Base-by-base conservation (phyloP, 2,329 filamentous ascomycete genomes). In the Sporothrix variecibatus region DNA sequence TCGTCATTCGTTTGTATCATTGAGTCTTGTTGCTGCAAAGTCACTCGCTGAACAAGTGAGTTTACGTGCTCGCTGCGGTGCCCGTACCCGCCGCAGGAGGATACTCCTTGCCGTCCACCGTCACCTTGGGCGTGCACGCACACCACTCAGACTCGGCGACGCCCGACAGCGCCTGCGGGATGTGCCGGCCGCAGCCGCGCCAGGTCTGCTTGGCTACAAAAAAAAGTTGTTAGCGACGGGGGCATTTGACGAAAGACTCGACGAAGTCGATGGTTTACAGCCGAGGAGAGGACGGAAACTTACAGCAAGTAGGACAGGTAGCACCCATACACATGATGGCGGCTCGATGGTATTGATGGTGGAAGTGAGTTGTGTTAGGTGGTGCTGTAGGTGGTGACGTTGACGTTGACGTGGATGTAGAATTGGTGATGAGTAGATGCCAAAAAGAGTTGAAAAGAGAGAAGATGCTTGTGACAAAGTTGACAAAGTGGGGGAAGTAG, bases 141-240 rank as follows among this genome's bases (percentile, higher is more conserved):
- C 86, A 87, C 85, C 85, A 86, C 62, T 86, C 78, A 15, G 82
- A 80, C 78, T 86, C 82, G 40, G 84, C 80, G 3, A 87, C 80
- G 73, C 82, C 81, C 43, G 80, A 76, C 62, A 87, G 82, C n/a
- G 85, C 85, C 17, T 81, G 78, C 9, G 84, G 81, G 74, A 87
- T 83, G 77, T 87, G 86, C 73, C 76, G 81, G 69, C 86, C 85
- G 80, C 85, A 87, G 75, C 86, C 86, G 75, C 85, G 83, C 86
- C 86, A 87, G 34, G 85, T 79, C 77, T 84, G 82, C 79, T 85
- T 86, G 38, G 83, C 86, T 87, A 74, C 3, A 20, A 4, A 12
- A n/a, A n/a, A 20, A 4, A 46, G 9, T 12, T 28, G 38, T 20
- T 7, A 65, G 34, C 7, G n/a, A 53, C 2, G 43, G 28, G 77